Evolutionary conservation across 164 flowering plant species (phyloP).

Genomic region (Magnolia changhungtana): DNA sequence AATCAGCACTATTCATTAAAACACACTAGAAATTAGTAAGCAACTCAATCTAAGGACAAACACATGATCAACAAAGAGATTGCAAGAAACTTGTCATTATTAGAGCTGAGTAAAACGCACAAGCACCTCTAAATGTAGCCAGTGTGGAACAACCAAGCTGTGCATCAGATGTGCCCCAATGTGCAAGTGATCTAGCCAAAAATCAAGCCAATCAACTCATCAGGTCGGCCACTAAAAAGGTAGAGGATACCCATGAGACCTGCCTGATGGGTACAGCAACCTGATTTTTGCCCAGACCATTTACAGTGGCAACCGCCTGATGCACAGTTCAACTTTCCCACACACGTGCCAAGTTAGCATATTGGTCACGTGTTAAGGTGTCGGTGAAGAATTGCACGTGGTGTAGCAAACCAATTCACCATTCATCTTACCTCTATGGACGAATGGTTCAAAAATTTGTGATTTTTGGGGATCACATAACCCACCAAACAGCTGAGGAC

Average conservation of each 20-base stretch:
- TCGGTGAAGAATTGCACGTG: neutral
- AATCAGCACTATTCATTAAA: conserved; percentile 6
- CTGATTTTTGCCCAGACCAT: neutral
- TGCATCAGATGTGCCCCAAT: neutral
- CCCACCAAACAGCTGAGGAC: conserved; percentile 20
- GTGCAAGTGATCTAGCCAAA: neutral
- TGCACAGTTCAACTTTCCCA: neutral
- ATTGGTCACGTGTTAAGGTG: neutral
- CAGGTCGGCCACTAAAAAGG: neutral
- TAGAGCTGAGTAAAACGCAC: neutral
- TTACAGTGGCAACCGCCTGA: neutral
- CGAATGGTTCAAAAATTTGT: conserved; percentile 21
- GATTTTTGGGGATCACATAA: conserved; percentile 23
- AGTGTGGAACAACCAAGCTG: neutral
- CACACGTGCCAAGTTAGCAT: neutral
- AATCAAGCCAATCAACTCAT: neutral
- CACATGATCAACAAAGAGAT: neutral
- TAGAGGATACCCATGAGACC: neutral
- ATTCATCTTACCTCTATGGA: conserved; percentile 33
- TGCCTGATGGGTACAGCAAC: neutral
- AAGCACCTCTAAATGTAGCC: neutral
- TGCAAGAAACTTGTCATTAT: neutral
- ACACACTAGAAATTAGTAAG: neutral
- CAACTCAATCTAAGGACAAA: neutral
- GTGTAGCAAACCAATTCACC: neutral